Percentiles rank a stretch among this genome's conserved stretches.
These are phyloP conservation scores for sunflower (Helianthus annuus) DNA, from an alignment of 129 eudicot genomes.

Conservation along the genomic window DNA sequence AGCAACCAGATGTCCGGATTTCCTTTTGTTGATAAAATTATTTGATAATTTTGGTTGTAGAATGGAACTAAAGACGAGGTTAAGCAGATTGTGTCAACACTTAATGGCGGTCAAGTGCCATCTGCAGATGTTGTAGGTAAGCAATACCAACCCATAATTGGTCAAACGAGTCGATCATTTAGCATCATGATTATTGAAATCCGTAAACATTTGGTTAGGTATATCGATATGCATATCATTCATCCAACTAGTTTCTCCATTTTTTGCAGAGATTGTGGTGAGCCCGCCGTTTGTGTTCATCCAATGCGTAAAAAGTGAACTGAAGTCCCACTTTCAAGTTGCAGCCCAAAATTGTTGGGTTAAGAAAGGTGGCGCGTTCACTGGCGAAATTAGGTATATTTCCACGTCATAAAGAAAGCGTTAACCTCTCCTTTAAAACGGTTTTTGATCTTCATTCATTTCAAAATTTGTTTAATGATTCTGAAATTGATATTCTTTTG, in stretches of 20 bases:
- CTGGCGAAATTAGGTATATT: conserved; percentile 64
- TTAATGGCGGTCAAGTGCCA: conserved; percentile 72
- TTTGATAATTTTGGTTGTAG: conserved; percentile 40
- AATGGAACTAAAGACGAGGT: conserved; percentile 79
- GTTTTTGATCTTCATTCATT: neutral
- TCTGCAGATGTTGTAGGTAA: conserved; percentile 60
- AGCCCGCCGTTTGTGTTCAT: conserved; percentile 71
- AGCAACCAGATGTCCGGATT: neutral
- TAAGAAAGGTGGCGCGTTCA: conserved; percentile 64
- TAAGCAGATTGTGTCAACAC: conserved; percentile 73
- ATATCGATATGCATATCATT: neutral
- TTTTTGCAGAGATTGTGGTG: conserved; percentile 56
- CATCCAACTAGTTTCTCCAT: neutral
- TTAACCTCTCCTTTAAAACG: neutral
- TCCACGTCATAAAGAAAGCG: neutral
- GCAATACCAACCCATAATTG: neutral
- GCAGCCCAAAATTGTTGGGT: conserved; percentile 77
- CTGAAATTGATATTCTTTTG: neutral
- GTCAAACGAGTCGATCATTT: neutral
- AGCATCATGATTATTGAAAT: neutral
- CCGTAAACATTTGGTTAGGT: neutral
- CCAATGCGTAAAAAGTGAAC: conserved; percentile 40
- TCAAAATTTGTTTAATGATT: neutral
- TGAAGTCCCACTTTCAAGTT: conserved; percentile 53
- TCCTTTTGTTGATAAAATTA: conserved; percentile 17